These are phyloP conservation scores for Phalaenopsis equestris DNA, from an alignment of 106 monocot species.

Conservation along the genomic window DNA sequence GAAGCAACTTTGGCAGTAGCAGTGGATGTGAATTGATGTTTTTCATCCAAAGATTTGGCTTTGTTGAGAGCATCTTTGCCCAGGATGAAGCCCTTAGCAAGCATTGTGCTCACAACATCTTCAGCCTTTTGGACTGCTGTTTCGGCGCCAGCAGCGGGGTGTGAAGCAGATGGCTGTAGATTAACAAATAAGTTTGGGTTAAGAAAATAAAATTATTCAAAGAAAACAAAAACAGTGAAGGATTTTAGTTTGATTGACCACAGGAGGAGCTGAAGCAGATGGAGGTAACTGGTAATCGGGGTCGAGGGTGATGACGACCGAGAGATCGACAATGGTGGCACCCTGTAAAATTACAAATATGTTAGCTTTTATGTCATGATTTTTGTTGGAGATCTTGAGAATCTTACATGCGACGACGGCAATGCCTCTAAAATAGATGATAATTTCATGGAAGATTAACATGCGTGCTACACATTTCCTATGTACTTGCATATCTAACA, in stretches of 20 bases:
- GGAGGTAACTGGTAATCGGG: slow-evolving; percentile 65
- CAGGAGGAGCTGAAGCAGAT: slow-evolving; percentile 16
- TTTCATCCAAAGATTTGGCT: slow-evolving; percentile 80
- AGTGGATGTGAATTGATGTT: slow-evolving; percentile 72
- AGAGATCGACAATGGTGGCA: slow-evolving; percentile 88
- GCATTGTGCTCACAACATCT: slow-evolving; percentile 69
- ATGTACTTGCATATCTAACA: too few species aligned
- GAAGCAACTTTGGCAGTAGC: slow-evolving; percentile 63
- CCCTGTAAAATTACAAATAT: slow-evolving; percentile 39
- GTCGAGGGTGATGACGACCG: slow-evolving; percentile 60
- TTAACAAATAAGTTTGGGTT: background rate
- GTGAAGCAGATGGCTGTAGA: slow-evolving; percentile 22
- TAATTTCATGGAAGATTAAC: too few species aligned
- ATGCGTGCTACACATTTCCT: too few species aligned
- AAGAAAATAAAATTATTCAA: background rate
- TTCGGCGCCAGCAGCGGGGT: slow-evolving; percentile 20
- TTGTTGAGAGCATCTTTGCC: slow-evolving; percentile 73
- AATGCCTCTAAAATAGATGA: too few species aligned
- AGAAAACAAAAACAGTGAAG: background rate
- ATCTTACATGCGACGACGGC: too few species aligned
- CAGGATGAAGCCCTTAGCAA: slow-evolving; percentile 76
- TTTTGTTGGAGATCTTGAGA: background rate
- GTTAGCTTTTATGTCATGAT: background rate
- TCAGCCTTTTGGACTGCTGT: slow-evolving; percentile 76
- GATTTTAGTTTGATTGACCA: slow-evolving; percentile 7